Evolutionary conservation across 2,329 filamentous ascomycete species (phyloP).

Genomic region (Trichoderma sp.): DNA sequence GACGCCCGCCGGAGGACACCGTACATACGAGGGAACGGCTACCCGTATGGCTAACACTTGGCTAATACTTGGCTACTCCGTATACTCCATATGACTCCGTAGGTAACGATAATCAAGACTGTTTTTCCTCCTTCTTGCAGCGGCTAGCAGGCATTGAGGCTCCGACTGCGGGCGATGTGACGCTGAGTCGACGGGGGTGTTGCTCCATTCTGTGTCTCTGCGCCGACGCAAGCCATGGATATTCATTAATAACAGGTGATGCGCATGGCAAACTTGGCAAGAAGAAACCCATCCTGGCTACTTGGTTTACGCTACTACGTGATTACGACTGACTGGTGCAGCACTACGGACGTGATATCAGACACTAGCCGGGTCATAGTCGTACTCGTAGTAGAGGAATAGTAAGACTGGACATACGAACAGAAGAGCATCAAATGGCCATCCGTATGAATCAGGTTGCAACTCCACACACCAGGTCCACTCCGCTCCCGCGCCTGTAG

Average conservation of each 20-base stretch:
- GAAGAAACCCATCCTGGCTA: not conserved
- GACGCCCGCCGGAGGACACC: not conserved
- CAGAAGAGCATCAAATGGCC: not conserved
- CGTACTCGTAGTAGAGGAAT: not conserved
- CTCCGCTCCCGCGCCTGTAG: not conserved
- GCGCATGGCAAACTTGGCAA: not conserved
- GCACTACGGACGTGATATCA: not conserved
- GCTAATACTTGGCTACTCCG: not conserved
- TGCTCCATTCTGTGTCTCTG: slow-evolving; percentile 5
- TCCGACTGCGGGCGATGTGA: slow-evolving; percentile 17
- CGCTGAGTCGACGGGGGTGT: not conserved
- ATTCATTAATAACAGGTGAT: slow-evolving; percentile 1
- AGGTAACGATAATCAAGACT: not conserved
- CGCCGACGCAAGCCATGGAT: slow-evolving; percentile 13
- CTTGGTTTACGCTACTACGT: not conserved
- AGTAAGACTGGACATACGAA: not conserved
- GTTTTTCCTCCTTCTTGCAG: not conserved
- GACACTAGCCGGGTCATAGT: not conserved
- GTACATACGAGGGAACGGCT: not conserved
- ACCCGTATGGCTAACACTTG: not conserved
- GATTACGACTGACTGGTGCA: not conserved
- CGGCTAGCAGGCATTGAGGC: not conserved
- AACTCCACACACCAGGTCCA: slow-evolving; percentile 3
- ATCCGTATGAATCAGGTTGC: not conserved
- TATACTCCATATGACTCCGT: not conserved